Conservation (phyloP, 176 grass and related monocot genomes). For the Rhipidocladum racemiflorum region DNA sequence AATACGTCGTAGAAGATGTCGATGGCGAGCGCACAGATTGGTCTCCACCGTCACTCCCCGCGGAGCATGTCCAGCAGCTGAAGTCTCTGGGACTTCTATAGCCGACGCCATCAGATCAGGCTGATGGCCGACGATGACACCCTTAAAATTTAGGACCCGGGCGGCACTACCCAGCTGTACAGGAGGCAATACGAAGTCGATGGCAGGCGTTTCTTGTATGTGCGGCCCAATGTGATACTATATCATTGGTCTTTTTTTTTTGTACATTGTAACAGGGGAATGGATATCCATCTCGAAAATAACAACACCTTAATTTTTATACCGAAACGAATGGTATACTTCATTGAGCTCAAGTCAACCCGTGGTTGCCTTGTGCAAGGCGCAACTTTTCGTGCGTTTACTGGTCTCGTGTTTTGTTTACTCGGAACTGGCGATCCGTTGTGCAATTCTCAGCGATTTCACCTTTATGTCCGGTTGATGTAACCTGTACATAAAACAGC, state of each 20-base stretch:
- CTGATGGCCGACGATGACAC: conserved; percentile 1
- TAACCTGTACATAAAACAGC: too few species aligned
- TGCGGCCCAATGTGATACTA: not conserved
- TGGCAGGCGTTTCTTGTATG: conserved; percentile 4
- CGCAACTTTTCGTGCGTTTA: not conserved
- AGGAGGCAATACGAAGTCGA: conserved; percentile 31
- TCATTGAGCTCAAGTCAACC: not conserved
- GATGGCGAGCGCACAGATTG: conserved; percentile 67
- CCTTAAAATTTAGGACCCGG: conserved; percentile 24
- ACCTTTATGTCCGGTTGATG: not conserved
- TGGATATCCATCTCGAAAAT: not conserved
- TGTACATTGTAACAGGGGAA: conserved; percentile 50
- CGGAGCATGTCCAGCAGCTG: conserved; percentile 73
- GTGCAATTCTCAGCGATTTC: not conserved
- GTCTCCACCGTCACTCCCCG: conserved; percentile 64
- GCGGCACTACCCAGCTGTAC: conserved; percentile 36
- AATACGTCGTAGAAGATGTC: conserved; percentile 86
- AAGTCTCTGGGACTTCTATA: conserved; percentile 85
- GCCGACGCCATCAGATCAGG: not conserved
- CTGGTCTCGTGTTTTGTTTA: too few species aligned
- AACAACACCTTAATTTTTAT: conserved; percentile 10
- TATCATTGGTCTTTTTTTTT: conserved; percentile 3
- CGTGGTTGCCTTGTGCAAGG: not conserved
- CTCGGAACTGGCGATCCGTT: too few species aligned
- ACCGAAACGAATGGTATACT: conserved; percentile 28